Conservation (phyloP, 345 rosid genomes). For the Lepidium africanum region DNA sequence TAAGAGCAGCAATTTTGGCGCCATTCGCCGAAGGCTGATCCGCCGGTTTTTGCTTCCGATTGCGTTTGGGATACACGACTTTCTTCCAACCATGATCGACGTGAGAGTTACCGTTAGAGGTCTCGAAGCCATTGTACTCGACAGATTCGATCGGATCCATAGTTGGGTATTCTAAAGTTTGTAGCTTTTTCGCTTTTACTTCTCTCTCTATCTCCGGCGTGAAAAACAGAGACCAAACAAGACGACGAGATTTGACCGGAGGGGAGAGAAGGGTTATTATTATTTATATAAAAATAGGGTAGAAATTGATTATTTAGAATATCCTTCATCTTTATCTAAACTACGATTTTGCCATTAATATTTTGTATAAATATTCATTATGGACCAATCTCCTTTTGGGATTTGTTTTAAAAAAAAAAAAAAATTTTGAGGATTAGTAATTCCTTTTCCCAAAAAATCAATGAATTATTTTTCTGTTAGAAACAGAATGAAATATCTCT, state of each 20-base stretch:
- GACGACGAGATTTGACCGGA: conserved; percentile 25
- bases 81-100: conserved; percentile 71
- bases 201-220: conserved; percentile 13
- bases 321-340: background rate
- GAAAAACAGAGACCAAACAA: conserved; percentile 21
- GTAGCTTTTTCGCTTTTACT: background rate
- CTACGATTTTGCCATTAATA: conserved; percentile 16
- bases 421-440: background rate
- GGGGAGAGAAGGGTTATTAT: background rate
- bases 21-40: conserved; percentile 31
- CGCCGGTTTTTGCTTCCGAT: conserved; percentile 39
- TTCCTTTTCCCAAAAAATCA: background rate
- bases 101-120: conserved; percentile 21
- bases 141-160: conserved; percentile 32
- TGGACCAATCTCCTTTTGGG: conserved; percentile 8
- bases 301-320: background rate
- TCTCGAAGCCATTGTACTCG: conserved; percentile 31
- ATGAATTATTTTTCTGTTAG: background rate
- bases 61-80: conserved; percentile 60
- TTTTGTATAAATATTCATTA: background rate
- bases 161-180: background rate
- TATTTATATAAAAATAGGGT: background rate
- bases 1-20: background rate
- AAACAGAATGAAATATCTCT: background rate
- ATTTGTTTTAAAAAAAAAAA: no score